Conservation (phyloP, 2,329 filamentous ascomycete genomes). For the Botryosphaeria agaves region DNA sequence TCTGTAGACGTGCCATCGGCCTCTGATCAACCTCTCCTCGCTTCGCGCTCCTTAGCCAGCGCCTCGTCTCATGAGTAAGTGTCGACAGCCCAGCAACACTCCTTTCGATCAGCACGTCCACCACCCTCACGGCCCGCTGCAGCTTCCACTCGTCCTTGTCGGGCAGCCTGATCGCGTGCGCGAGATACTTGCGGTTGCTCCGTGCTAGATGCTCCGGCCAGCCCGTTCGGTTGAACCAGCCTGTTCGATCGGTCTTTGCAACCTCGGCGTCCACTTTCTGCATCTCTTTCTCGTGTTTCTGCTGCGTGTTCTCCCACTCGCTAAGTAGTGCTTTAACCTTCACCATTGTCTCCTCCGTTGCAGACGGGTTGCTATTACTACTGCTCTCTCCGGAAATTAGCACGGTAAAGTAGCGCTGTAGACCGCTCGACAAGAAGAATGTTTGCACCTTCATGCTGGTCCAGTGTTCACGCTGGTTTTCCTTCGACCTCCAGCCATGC, state of each 20-base stretch:
- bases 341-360: conserved; percentile 1
- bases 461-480: conserved; percentile 1
- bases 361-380: neutral
- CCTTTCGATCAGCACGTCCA: conserved; percentile 4
- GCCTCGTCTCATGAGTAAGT: conserved; percentile 4
- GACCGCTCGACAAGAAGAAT: conserved; percentile 4
- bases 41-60: conserved; percentile 6
- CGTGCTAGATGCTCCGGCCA: conserved; percentile 4
- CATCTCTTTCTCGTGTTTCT: conserved; percentile 1
- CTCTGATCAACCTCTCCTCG: conserved; percentile 4
- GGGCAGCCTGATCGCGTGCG: conserved; percentile 4
- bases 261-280: conserved; percentile 3
- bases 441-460: conserved; percentile 4
- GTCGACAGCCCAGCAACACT: conserved; percentile 4
- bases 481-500: conserved; percentile 2
- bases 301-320: neutral
- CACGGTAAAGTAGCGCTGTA: conserved; percentile 5
- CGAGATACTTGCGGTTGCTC: conserved; percentile 4
- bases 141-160: conserved; percentile 3
- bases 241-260: conserved; percentile 5
- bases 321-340: conserved; percentile 1
- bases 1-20: conserved; percentile 7
- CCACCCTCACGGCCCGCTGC: conserved; percentile 2
- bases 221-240: conserved; percentile 5
- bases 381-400: neutral